Conservation (phyloP, 495 filamentous ascomycete species). For the Penicillium lividum region DNA sequence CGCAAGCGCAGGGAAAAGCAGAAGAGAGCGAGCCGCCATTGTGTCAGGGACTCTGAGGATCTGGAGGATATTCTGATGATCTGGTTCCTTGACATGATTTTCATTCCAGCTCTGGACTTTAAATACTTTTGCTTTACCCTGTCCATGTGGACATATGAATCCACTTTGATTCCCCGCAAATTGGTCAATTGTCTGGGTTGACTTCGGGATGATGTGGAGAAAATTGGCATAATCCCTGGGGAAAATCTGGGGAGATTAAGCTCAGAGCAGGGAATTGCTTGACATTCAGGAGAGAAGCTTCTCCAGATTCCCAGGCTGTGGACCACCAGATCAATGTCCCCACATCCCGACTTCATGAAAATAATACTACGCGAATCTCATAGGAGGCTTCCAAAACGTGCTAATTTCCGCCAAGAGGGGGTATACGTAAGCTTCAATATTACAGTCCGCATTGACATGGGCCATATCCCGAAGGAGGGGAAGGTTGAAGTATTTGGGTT, state of each 20-base stretch:
- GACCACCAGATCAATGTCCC: conserved; percentile 11
- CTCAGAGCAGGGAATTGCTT: background rate
- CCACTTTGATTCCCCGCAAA: background rate
- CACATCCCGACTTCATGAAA: conserved; percentile 15
- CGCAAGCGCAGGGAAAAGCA: conserved; percentile 13
- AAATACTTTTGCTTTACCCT: background rate
- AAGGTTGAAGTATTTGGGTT: background rate
- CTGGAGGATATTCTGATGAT: background rate
- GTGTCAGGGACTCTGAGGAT: background rate
- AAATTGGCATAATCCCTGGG: background rate
- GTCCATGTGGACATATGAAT: background rate
- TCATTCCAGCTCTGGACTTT: background rate
- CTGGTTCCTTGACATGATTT: background rate
- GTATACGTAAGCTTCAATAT: conserved; percentile 10
- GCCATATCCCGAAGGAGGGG: conserved; percentile 10
- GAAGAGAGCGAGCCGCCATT: conserved; percentile 7
- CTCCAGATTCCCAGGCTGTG: background rate
- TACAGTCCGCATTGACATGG: background rate
- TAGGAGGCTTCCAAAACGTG: background rate
- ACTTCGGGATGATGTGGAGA: conserved; percentile 14
- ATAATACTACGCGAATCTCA: background rate
- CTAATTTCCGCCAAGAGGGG: background rate
- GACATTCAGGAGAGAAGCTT: conserved; percentile 3
- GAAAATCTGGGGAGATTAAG: conserved; percentile 8
- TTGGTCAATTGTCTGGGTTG: background rate